These are phyloP conservation scores for Priceomyces melissophilus DNA, from an alignment of 805 yeast species.

Conservation along the genomic window DNA sequence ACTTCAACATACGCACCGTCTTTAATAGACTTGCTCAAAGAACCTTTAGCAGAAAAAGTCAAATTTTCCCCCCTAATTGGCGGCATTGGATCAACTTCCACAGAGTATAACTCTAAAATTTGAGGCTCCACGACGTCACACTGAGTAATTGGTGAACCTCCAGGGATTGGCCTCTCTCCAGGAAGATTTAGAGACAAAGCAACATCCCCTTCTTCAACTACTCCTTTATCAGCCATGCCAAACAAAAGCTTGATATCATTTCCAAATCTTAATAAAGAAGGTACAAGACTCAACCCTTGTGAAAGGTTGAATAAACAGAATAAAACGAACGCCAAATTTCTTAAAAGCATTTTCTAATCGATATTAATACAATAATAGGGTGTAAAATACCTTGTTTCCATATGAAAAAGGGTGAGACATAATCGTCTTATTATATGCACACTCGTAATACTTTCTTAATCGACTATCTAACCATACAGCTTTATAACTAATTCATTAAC, in stretches of 20 bases:
- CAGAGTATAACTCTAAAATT: constrained; percentile 54
- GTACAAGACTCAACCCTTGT: constrained; percentile 20
- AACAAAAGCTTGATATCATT: constrained; percentile 9
- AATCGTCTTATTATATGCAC: constrained; percentile 3
- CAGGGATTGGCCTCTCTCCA: constrained; percentile 73
- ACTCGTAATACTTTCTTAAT: neutral
- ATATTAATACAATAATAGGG: no score
- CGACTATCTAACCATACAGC: neutral
- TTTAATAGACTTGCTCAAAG: constrained; percentile 48
- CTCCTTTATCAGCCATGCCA: neutral
- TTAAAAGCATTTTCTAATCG: no score
- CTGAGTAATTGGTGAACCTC: constrained; percentile 77
- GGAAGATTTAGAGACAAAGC: constrained; percentile 27
- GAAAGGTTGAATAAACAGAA: no score
- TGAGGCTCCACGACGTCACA: constrained; percentile 72
- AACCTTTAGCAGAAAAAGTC: constrained; percentile 75
- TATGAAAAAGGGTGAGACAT: no score
- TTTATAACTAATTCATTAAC: neutral
- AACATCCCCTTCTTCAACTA: constrained; percentile 4
- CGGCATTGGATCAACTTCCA: constrained; percentile 77
- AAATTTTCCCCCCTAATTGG: constrained; percentile 83
- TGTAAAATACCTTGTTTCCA: no score
- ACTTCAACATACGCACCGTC: constrained; percentile 96
- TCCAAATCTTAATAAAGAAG: constrained; percentile 12
- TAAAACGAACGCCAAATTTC: no score